phyloP scores from a whole-genome alignment of 1,284 basidiomycete species.

The Phellinidium pouzarii region DNA sequence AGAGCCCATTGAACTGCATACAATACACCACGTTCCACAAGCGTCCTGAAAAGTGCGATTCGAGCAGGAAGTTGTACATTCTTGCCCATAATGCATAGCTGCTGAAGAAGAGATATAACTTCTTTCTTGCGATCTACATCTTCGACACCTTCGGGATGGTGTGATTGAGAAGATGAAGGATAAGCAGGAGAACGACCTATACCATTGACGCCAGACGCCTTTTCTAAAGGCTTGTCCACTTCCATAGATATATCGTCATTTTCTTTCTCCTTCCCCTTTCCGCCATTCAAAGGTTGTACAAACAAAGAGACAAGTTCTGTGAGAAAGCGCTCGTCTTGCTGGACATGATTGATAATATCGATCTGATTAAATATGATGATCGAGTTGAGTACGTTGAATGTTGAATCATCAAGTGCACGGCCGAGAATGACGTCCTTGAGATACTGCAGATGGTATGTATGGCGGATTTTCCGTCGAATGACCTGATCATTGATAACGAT shows the following conservation, averaged over 20 bases:
- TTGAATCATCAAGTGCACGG: conserved; percentile 90
- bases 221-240: conserved; percentile 10
- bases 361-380: conserved; percentile 99
- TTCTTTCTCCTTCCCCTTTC: conserved; percentile 19
- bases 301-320: conserved; percentile 76
- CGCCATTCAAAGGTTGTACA: conserved; percentile 34
- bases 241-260: conserved; percentile 21
- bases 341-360: conserved; percentile 91
- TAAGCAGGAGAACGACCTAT: neutral
- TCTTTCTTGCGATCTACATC: conserved; percentile 46
- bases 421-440: conserved; percentile 98
- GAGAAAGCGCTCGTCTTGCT: conserved; percentile 72
- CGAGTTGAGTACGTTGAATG: conserved; percentile 94
- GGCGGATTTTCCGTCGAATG: conserved; percentile 87
- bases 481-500: conserved; percentile 69
- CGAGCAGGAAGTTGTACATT: conserved; percentile 88
- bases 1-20: conserved; percentile 92
- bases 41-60: conserved; percentile 80
- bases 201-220: neutral
- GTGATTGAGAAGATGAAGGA: conserved; percentile 5
- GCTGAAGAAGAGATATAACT: conserved; percentile 83
- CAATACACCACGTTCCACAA: conserved; percentile 86
- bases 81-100: conserved; percentile 94
- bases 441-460: conserved; percentile 94
- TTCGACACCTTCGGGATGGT: neutral